A percentile compares a stretch with the other conserved stretches of the same genome.
These are phyloP conservation scores for Asterella californica DNA, from an alignment of 225 moss, liverwort and hornwort species.

Conservation along the genomic window DNA sequence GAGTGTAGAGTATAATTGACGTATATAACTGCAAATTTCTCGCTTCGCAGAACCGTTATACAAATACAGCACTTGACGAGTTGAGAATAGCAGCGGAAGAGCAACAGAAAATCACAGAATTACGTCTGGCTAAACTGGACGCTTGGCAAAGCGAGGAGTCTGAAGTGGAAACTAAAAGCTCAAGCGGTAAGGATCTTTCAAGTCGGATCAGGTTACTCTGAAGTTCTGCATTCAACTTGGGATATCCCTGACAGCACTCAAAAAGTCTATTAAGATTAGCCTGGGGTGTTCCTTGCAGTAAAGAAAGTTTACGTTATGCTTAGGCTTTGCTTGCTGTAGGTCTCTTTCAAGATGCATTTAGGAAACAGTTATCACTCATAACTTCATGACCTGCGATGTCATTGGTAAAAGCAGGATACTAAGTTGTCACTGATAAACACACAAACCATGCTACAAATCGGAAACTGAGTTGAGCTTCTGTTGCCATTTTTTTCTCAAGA, in stretches of 20 bases:
- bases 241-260: neutral
- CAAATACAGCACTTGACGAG: constrained; percentile 67
- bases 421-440: too few relatives aligned
- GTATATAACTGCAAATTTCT: neutral
- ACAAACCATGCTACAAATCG: neutral
- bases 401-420: too few relatives aligned
- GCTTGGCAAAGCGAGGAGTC: constrained; percentile 24
- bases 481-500: too few relatives aligned
- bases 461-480: neutral
- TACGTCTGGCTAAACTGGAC: constrained; percentile 64
- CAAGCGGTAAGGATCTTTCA: neutral
- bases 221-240: neutral
- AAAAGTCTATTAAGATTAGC: neutral
- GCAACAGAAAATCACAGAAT: constrained; percentile 92
- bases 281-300: neutral
- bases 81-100: constrained; percentile 80
- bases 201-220: neutral
- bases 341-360: neutral
- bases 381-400: too few relatives aligned
- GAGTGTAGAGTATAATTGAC: neutral
- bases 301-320: neutral
- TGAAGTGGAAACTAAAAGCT: neutral
- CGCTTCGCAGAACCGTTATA: constrained; percentile 56
- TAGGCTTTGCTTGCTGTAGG: neutral
- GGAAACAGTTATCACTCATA: too few relatives aligned